Percentiles rank a stretch among this genome's conserved stretches.
Conservation (phyloP, 148 eudicot species). For the Cornus suecica region DNA sequence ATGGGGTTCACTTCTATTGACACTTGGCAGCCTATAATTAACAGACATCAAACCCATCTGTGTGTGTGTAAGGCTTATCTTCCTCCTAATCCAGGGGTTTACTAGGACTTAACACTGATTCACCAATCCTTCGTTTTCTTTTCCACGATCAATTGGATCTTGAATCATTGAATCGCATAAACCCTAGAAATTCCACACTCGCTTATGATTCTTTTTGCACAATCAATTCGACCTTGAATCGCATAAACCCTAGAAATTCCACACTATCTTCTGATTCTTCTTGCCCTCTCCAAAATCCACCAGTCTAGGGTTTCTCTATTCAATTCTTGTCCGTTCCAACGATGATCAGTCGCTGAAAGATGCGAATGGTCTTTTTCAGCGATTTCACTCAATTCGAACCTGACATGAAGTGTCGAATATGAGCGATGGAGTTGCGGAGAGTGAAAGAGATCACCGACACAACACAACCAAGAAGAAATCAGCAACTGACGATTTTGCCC, state of each 20-base stretch:
- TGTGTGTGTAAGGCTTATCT: background rate
- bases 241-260: slow-evolving; percentile 6
- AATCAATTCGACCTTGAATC: no score
- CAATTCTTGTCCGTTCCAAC: background rate
- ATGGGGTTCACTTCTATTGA: no score
- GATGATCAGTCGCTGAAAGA: background rate
- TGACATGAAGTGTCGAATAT: slow-evolving; percentile 44
- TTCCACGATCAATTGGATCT: background rate
- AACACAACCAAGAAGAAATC: slow-evolving; percentile 18
- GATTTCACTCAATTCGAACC: slow-evolving; percentile 12
- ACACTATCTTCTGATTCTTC: background rate
- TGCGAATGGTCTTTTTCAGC: background rate
- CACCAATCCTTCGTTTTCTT: background rate
- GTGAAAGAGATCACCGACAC: slow-evolving; percentile 16
- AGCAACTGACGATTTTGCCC: slow-evolving; percentile 44
- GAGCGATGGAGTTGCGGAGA: slow-evolving; percentile 55
- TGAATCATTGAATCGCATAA: background rate
- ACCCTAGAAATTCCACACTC: slow-evolving; percentile 2
- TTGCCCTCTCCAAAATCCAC: background rate
- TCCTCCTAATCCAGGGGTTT: slow-evolving; percentile 10
- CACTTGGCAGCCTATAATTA: no score
- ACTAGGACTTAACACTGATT: background rate
- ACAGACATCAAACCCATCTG: background rate
- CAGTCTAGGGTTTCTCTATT: slow-evolving; percentile 7
- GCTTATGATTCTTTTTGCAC: background rate